Evolutionary conservation across 2,329 filamentous ascomycete species (phyloP), one percentile per base, ranked within the genome.

Genomic region (Colletotrichum zoysiae): DNA sequence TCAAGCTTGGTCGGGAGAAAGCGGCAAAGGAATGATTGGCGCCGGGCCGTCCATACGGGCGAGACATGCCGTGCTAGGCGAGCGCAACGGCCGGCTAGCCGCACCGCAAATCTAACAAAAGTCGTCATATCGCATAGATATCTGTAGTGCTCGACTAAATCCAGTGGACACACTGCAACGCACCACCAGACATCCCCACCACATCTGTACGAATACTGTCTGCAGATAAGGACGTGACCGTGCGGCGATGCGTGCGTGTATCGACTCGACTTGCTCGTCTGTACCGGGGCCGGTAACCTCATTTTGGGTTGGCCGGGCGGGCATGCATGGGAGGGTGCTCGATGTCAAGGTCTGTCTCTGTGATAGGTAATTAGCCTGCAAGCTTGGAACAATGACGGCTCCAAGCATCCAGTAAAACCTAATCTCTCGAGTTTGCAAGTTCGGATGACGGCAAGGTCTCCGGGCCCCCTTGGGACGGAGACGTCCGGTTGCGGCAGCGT

Each of bases 21-120:
- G 67, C 70, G 67, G 70, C 67, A 73, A 71, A 23, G 61, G 61
- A 40, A 73, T 71, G 70, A 73, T 71, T 73, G 67, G 70, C 61
- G 60, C 30, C 48, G 50, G 33, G 14, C 40, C 50, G 50, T 38
- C 20, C 23, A 26, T 30, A 46, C 48, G 46, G 58, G 40, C 46
- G 65, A 71, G 59, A 69, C 69, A 71, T 40, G 38, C 44, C 53
- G 30, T 66, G 57, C 48, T 67, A 67, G 67, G 67, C 56, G 56
- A 70, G 68, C 61, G 64, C 57, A 33, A 67, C 64, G 26, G 68
- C 56, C 57, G 63, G 40, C 35, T 23, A 16, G 56, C 46, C 33
- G 56, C 57, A 59, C 51, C 26, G 18, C 30, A 40, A 11, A 12
- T 42, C 33, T 62, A 70, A 62, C 57, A 62, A 16, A n/a, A 20